Conservation (phyloP, 2,329 filamentous ascomycete genomes). For the Colletotrichum costaricense region DNA sequence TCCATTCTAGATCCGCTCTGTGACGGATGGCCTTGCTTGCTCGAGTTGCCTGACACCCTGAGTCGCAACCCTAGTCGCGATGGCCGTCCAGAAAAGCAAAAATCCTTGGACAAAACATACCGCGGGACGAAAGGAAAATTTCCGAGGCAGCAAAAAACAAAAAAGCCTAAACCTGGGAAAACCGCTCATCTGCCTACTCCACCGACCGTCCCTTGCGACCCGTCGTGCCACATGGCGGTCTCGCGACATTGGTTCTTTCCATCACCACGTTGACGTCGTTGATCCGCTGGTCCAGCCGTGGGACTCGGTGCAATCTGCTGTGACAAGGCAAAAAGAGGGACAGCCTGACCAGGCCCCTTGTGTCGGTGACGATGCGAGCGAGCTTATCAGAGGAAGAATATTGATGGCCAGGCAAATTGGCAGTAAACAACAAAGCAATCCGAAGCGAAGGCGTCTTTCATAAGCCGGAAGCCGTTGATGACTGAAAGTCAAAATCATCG, state of each 20-base stretch:
- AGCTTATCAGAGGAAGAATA: neutral
- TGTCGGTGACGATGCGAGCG: neutral
- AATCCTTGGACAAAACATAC: neutral
- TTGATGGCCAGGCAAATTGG: neutral
- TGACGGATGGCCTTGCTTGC: neutral
- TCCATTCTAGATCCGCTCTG: conserved; percentile 22
- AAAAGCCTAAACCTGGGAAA: conserved; percentile 22
- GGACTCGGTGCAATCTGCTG: conserved; percentile 13
- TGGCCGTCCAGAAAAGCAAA: neutral
- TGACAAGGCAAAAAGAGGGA: neutral
- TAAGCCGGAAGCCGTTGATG: neutral
- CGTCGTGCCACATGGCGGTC: conserved; percentile 10
- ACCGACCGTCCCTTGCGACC: neutral
- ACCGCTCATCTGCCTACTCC: conserved; percentile 18
- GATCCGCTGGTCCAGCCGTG: conserved; percentile 13
- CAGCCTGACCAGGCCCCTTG: neutral
- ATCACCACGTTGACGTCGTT: conserved; percentile 27
- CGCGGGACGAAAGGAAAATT: conserved; percentile 5
- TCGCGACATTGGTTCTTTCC: conserved; percentile 15
- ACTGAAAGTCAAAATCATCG: neutral
- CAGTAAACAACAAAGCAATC: neutral
- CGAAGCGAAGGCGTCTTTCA: neutral
- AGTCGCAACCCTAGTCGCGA: neutral
- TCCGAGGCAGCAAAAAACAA: conserved; percentile 1
- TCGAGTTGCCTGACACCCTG: neutral